Evolutionary conservation across 179 eudicot species (phyloP).

Genomic region (Spergularia azorica): DNA sequence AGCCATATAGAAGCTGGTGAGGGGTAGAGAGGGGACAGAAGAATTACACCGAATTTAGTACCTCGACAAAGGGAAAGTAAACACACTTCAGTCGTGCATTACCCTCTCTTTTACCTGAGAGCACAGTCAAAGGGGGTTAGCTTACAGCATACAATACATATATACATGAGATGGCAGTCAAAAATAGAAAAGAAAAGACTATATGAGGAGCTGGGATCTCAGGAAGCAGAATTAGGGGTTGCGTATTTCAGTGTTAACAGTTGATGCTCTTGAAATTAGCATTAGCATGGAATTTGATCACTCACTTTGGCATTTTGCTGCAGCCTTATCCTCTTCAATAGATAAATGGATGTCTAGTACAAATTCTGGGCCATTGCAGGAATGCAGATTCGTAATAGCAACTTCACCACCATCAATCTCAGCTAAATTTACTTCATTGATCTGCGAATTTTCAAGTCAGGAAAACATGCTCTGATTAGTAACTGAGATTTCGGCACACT

Average conservation of each 20-base stretch:
- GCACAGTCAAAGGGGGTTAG: background rate
- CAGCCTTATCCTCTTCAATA: conserved; percentile 27
- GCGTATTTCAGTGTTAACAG: background rate
- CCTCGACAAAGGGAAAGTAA: conserved; percentile 68
- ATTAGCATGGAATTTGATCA: background rate
- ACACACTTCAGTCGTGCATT: conserved; percentile 65
- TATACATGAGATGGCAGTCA: background rate
- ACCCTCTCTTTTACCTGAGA: conserved; percentile 53
- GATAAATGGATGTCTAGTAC: conserved; percentile 46
- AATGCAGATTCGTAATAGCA: conserved; percentile 65
- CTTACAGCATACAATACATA: background rate
- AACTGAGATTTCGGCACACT: background rate
- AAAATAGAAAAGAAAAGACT: background rate
- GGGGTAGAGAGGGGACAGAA: background rate
- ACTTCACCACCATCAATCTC: conserved; percentile 73
- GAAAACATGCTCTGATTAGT: conserved; percentile 2
- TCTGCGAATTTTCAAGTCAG: conserved; percentile 41
- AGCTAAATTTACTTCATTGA: conserved; percentile 60
- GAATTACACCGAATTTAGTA: conserved; percentile 12
- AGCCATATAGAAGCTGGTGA: background rate
- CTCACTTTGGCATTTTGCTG: conserved; percentile 38
- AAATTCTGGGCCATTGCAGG: conserved; percentile 78
- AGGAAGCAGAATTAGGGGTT: background rate
- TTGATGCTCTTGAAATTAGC: background rate
- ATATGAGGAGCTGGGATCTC: too few relatives aligned